Conservation (phyloP, 352 stramenopile species). For the Phytophthora litchii region DNA sequence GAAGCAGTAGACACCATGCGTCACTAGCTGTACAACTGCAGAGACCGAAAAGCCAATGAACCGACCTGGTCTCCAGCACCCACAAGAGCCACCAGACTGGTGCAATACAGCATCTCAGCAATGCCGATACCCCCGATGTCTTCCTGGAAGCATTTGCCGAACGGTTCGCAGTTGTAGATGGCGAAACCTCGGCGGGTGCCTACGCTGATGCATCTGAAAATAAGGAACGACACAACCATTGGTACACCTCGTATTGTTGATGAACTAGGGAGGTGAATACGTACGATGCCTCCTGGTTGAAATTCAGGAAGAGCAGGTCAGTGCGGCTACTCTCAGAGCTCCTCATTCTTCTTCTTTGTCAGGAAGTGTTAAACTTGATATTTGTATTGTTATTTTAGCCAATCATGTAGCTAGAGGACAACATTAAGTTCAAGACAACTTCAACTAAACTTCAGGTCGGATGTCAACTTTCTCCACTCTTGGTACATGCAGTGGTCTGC, state of each 20-base stretch:
- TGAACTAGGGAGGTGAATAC: constrained; percentile 17
- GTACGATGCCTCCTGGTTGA: constrained; percentile 93
- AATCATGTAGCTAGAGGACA: constrained; percentile 1
- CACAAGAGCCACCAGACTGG: constrained; percentile 91
- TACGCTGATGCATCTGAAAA: constrained; percentile 88
- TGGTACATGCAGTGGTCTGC: no score
- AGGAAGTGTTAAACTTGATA: constrained; percentile 2
- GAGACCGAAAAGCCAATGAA: not conserved
- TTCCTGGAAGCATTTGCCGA: constrained; percentile 90
- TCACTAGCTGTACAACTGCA: not conserved
- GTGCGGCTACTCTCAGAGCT: constrained; percentile 46
- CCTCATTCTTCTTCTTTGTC: constrained; percentile 40
- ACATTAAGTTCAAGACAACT: no score
- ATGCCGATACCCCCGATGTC: constrained; percentile 89
- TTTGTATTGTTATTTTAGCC: constrained; percentile 9
- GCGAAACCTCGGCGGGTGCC: constrained; percentile 86
- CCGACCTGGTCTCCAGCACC: constrained; percentile 88
- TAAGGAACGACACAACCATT: not conserved
- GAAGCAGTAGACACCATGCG: not conserved
- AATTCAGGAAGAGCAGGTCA: constrained; percentile 90
- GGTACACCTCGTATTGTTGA: not conserved
- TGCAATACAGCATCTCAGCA: constrained; percentile 94
- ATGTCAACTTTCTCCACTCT: no score
- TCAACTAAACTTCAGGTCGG: no score
- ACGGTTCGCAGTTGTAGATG: constrained; percentile 94